Conservation (phyloP, 768 basidiomycete species). For the Boletus patriciae region DNA sequence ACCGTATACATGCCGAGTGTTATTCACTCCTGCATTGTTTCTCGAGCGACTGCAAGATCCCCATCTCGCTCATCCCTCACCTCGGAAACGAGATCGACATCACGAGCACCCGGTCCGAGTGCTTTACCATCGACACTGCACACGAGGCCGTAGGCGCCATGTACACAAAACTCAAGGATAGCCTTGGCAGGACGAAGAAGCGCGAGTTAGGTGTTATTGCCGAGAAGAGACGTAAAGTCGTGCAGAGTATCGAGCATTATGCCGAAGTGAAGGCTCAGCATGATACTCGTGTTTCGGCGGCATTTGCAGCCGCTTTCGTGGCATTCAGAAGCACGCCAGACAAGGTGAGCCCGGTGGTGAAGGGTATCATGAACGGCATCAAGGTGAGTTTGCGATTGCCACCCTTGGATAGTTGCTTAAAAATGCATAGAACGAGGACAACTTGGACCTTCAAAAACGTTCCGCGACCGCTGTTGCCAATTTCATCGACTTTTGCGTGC, state of each 20-base stretch:
- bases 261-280: conserved; percentile 79
- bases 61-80: conserved; percentile 72
- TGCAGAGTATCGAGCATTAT: conserved; percentile 75
- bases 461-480: conserved; percentile 84
- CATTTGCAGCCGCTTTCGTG: conserved; percentile 89
- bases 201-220: conserved; percentile 67
- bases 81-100: conserved; percentile 79
- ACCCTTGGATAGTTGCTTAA: conserved; percentile 5
- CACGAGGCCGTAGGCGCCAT: conserved; percentile 65
- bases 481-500: conserved; percentile 83
- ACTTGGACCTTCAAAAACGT: conserved; percentile 81
- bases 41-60: conserved; percentile 82
- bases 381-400: conserved; percentile 58
- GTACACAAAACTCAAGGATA: conserved; percentile 73
- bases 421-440: conserved; percentile 75
- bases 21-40: conserved; percentile 80
- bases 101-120: conserved; percentile 56
- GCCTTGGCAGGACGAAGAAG: conserved; percentile 76
- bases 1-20: conserved; percentile 79
- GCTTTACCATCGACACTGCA: conserved; percentile 81
- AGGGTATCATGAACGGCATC: conserved; percentile 96
- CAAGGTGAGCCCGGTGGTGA: conserved; percentile 94
- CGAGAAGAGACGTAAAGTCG: conserved; percentile 71
- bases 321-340: conserved; percentile 83
- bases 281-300: conserved; percentile 84